These are phyloP conservation scores for Luffa aegyptiaca DNA, from an alignment of 306 rosid genomes.

Conservation along the genomic window DNA sequence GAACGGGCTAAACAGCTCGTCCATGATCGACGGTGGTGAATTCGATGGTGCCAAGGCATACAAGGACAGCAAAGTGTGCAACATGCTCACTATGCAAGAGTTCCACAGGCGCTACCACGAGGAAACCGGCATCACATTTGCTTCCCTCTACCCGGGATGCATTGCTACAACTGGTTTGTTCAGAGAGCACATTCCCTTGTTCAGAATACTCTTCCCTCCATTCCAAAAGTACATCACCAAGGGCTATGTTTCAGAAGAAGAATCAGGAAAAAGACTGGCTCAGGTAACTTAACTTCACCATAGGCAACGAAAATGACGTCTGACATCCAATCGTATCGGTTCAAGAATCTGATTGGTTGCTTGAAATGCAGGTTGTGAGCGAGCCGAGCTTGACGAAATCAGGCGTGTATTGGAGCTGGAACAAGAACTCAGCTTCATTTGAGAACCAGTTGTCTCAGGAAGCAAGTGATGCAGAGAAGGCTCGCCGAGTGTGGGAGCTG, in stretches of 20 bases:
- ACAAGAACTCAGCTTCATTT: slow-evolving; percentile 79
- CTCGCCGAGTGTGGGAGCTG: slow-evolving; percentile 85
- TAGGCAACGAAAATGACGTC: background rate
- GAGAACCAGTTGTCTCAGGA: slow-evolving; percentile 87
- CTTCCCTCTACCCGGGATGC: slow-evolving; percentile 96
- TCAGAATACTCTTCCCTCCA: slow-evolving; percentile 84
- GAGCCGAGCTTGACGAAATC: slow-evolving; percentile 96
- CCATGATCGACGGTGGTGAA: slow-evolving; percentile 91
- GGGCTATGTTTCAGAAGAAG: slow-evolving; percentile 96
- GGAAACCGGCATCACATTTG: slow-evolving; percentile 84
- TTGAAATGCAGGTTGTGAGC: slow-evolving; percentile 61
- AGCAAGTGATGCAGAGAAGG: slow-evolving; percentile 80
- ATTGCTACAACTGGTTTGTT: slow-evolving; percentile 96
- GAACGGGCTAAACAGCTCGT: slow-evolving; percentile 69
- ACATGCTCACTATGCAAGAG: slow-evolving; percentile 97
- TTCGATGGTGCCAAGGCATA: slow-evolving; percentile 99
- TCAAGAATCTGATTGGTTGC: slow-evolving; percentile 11
- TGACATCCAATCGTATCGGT: background rate
- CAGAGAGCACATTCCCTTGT: slow-evolving; percentile 94
- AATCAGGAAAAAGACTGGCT: slow-evolving; percentile 92
- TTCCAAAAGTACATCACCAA: slow-evolving; percentile 95
- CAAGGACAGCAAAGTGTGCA: slow-evolving; percentile 99
- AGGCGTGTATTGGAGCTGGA: slow-evolving; percentile 99
- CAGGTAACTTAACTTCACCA: slow-evolving; percentile 41
- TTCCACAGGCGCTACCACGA: slow-evolving; percentile 76